A percentile compares a stretch with the other conserved stretches of the same genome.
Conservation (phyloP, 2,329 filamentous ascomycete genomes). For the Phyllosticta capitalensis region DNA sequence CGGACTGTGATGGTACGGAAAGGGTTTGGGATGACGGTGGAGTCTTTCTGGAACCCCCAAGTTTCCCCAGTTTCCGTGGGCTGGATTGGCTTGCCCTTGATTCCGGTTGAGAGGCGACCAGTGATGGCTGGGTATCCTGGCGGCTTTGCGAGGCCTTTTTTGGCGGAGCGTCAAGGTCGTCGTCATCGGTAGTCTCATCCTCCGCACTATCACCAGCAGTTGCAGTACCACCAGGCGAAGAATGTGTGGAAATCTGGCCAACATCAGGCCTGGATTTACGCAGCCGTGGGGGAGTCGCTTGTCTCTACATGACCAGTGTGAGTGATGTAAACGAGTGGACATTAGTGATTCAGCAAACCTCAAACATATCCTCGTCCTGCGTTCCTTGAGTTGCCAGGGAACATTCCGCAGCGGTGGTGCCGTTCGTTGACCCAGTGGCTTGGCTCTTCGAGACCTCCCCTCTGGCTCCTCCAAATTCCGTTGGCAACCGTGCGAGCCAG, state of each 20-base stretch:
- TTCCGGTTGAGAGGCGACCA: not conserved
- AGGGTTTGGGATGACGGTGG: not conserved
- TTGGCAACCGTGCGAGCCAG: not conserved
- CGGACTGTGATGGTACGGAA: not conserved
- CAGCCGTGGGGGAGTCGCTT: constrained; percentile 7
- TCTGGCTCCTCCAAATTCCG: not conserved
- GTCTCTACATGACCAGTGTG: not conserved
- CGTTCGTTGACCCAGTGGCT: not conserved
- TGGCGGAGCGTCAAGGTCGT: constrained; percentile 29
- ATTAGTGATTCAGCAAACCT: not conserved
- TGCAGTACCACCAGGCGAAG: not conserved
- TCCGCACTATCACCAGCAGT: constrained; percentile 5
- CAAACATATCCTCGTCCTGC: not conserved
- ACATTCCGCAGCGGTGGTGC: not conserved
- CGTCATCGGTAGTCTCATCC: constrained; percentile 30
- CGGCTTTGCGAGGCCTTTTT: constrained; percentile 3
- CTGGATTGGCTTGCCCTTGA: not conserved
- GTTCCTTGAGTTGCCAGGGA: not conserved
- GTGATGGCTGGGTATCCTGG: not conserved
- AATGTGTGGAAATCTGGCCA: not conserved
- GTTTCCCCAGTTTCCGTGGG: not conserved
- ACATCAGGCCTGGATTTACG: not conserved
- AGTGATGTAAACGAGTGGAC: not conserved
- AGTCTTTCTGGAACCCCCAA: not conserved
- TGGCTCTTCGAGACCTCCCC: not conserved